These are phyloP conservation scores for Leccinum rimulosum DNA, from an alignment of 768 basidiomycete species.

Conservation along the genomic window DNA sequence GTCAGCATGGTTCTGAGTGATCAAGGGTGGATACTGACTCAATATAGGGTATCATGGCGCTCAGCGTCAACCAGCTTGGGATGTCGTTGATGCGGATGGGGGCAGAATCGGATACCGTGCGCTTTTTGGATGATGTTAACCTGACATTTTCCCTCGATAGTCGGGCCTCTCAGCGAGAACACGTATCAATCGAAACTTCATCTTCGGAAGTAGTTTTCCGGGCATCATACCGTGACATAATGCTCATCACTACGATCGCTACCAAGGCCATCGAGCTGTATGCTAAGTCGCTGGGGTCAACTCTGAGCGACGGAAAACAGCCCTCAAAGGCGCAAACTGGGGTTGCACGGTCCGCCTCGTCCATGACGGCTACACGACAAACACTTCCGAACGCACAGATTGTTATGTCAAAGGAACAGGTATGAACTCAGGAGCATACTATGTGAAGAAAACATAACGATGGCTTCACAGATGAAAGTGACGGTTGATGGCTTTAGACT, in stretches of 20 bases:
- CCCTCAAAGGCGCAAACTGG: constrained; percentile 9
- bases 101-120: constrained; percentile 72
- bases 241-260: constrained; percentile 80
- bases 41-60: constrained; percentile 69
- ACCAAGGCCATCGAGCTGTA: constrained; percentile 88
- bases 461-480: constrained; percentile 62
- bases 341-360: constrained; percentile 3
- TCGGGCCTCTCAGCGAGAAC: constrained; percentile 64
- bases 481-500: constrained; percentile 90
- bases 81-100: constrained; percentile 96
- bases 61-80: constrained; percentile 78
- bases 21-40: constrained; percentile 10
- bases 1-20: constrained; percentile 38
- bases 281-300: constrained; percentile 36
- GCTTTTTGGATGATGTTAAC: constrained; percentile 92
- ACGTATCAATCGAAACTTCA: constrained; percentile 80
- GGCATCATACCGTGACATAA: constrained; percentile 94
- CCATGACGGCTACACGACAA: constrained; percentile 7
- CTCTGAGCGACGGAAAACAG: constrained; percentile 3
- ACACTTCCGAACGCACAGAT: constrained; percentile 40
- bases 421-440: constrained; percentile 29
- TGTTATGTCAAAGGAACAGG: constrained; percentile 81
- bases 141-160: constrained; percentile 85
- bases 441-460: constrained; percentile 3
- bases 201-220: constrained; percentile 85